Evolutionary conservation across 2,329 filamentous ascomycete species (phyloP), one percentile per base, ranked within the genome.

Genomic region (Curvularia lunata): DNA sequence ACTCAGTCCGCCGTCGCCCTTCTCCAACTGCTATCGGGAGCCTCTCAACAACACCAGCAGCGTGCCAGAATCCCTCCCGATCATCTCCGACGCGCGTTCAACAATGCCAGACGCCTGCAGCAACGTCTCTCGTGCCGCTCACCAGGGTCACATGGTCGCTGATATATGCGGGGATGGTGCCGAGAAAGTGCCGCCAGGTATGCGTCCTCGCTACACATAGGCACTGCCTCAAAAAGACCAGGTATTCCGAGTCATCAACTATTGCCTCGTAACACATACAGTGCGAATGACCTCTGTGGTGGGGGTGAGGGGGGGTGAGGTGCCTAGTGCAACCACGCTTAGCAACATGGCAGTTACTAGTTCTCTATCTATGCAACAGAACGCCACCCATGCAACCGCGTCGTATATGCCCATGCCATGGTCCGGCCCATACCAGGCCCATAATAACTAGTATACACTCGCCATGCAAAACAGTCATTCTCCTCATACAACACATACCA

Each of bases 371-470:
- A 54, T 52, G 51, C 58, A 53, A 48, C 58, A 48, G 53, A 54
- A 58, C 56, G 56, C 56, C 56, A 18, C 10, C 21, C 45, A 55
- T 58, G 56, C 56, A 55, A 42, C 52, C 38, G 42, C 19, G 34
- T 45, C 43, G 19, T 49, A 37, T 48, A 48, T n/a, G 45, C 45
- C 47, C 23, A 40, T 49, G 34, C 32, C 40, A 48, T n/a, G 45
- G 12, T 32, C 23, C 21, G 40, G 47, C 34, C 32, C 40, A 48
- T 54, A 28, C 23, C 38, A 42, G 47, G 48, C 23, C 25, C 32
- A 37, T 47, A 21, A 45, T 37, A 40, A 48, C 28, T 32, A 48
- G 21, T 23, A 19, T 48, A 51, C 55, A 53, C 61, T 54, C 32
- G 43, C 52, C 21, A 50, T 58, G 56, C 46, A 50, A 54, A 51